Base-by-base conservation (phyloP, 805 yeast genomes). In the Brettanomyces anomalus region DNA sequence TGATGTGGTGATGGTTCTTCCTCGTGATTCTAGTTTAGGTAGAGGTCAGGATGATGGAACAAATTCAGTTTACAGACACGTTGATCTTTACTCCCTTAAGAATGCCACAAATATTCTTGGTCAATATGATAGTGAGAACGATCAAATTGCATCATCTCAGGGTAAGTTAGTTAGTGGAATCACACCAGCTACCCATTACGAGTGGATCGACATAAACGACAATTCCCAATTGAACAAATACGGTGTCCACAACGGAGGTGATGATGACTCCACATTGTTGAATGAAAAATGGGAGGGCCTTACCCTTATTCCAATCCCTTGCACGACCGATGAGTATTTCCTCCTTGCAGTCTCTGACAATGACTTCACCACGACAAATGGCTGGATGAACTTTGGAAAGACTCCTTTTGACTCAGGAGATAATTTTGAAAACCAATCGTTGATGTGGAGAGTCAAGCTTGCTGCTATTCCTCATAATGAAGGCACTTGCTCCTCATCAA, bases 281-380 rank as follows among this genome's bases (percentile, higher is more conserved):
- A 60, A 60, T 43, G 64, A 60, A 40, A 60, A 60, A 43, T 60
- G 64, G 65, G 65, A 60, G 43, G 62, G 61, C 41, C 43, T 60
- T 42, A 48, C 57, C 14, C 43, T 58, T 36, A 50, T 60, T 42
- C 64, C 65, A 19, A 50, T 57, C 34, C 51, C 55, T 37, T 56
- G 62, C 40, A 54, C 62, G 15, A 45, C 47, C 13, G 62, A 58
- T 45, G 63, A 57, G 41, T 60, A 53, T 37, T 60, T 45, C 45
- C 34, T 60, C 18, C 37, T 60, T 15, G 37, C 55, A 0, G 53
- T 49, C 18, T 53, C 59, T 19, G 65, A 60, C 39, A 55, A 60
- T 30, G 65, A 60, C 45, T 60, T 54, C 44, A 50, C 50, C 21
- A 60, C 65, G 14, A 62, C 58, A 33, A 47, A 60, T 33, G 65